Evolutionary conservation across 441 rosid genomes (phyloP).

Genomic region (Gossypium lobatum): DNA sequence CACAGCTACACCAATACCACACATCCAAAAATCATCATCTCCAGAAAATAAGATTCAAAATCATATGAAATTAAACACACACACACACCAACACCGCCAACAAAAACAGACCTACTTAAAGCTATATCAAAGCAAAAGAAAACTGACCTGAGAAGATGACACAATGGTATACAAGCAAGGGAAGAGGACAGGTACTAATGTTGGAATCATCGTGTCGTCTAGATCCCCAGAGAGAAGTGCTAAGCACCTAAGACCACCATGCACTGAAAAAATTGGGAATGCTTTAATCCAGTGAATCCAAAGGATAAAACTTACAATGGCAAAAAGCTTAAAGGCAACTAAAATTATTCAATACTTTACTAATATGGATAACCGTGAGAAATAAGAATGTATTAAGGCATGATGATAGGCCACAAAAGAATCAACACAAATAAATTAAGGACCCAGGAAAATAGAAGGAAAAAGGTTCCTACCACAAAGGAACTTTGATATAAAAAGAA

Average conservation of each 20-base stretch:
- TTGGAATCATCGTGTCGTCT: slow-evolving; percentile 74
- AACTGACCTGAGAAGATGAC: slow-evolving; percentile 72
- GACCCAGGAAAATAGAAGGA: neutral
- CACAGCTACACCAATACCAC: neutral
- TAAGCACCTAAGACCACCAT: slow-evolving; percentile 86
- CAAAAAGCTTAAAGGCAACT: neutral
- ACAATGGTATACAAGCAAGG: slow-evolving; percentile 78
- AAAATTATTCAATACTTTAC: neutral
- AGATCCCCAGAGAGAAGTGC: slow-evolving; percentile 82
- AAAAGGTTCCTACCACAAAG: neutral
- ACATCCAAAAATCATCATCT: slow-evolving; percentile 7
- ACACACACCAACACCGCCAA: neutral
- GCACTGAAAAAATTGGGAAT: slow-evolving; percentile 41
- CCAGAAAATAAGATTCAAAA: slow-evolving; percentile 7
- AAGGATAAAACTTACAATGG: neutral
- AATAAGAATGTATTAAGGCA: neutral
- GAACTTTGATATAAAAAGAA: neutral
- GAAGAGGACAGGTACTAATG: slow-evolving; percentile 69
- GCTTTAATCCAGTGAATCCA: slow-evolving; percentile 10
- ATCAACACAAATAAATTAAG: neutral
- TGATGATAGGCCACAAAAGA: neutral
- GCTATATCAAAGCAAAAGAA: slow-evolving; percentile 8
- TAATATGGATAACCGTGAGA: neutral
- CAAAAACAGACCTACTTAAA: neutral
- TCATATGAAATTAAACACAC: neutral